Evolutionary conservation across 176 grass and related monocot species (phyloP).

Genomic region (Bolboschoenus planiculmis): DNA sequence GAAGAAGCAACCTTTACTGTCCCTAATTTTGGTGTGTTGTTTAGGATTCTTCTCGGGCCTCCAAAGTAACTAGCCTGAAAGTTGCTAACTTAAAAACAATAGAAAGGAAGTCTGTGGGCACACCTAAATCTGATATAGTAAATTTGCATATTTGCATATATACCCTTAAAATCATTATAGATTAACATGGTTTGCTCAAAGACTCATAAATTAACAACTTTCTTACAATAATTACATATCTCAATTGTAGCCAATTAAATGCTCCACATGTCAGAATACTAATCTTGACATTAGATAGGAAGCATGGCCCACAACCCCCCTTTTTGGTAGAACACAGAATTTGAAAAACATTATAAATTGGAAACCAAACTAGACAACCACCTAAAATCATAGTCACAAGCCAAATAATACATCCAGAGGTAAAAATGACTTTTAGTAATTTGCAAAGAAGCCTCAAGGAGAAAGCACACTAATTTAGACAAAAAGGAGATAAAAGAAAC

Average conservation of each 20-base stretch:
- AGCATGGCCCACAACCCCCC: background rate
- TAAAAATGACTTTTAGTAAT: constrained; percentile 5
- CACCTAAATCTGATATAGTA: background rate
- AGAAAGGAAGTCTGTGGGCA: background rate
- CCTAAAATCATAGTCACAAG: background rate
- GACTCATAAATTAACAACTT: background rate
- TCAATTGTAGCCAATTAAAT: background rate
- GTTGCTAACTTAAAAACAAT: background rate
- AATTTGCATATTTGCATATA: background rate
- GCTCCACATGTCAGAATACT: background rate
- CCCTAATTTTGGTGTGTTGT: constrained; percentile 38
- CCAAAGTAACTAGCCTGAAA: constrained; percentile 73
- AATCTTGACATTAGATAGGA: background rate
- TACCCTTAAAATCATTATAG: background rate
- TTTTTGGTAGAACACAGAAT: background rate
- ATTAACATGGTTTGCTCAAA: background rate
- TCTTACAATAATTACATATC: background rate
- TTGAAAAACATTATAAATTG: background rate
- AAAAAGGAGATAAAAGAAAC: constrained; percentile 23
- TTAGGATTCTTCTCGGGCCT: constrained; percentile 62
- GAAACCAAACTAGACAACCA: background rate
- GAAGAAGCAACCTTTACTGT: constrained; percentile 34
- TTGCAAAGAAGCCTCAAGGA: constrained; percentile 11
- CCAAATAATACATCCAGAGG: background rate
- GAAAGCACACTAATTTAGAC: constrained; percentile 4